Percentiles rank a stretch among this genome's conserved stretches.
Evolutionary conservation across 139 green algal species (phyloP).

Genomic region (Edaphochlamys debaryana): DNA sequence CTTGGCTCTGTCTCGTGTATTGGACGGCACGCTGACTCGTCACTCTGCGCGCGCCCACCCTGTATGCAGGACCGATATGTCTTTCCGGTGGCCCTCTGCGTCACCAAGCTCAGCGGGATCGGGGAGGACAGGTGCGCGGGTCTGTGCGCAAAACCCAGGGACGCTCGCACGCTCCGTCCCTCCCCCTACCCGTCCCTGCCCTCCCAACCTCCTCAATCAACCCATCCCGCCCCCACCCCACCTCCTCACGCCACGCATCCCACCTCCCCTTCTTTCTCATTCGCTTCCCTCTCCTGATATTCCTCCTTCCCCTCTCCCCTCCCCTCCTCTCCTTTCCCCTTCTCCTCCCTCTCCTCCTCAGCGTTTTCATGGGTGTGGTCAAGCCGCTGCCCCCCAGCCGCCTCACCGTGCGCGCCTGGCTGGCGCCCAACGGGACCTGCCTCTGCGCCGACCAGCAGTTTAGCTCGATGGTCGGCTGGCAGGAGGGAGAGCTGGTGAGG

Average conservation of each 20-base stretch:
- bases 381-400: not conserved
- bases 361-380: constrained; percentile 1
- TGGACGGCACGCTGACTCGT: too few relatives aligned
- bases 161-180: not conserved
- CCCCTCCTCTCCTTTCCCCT: not conserved
- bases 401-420: not conserved
- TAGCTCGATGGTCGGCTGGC: not conserved
- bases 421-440: not conserved
- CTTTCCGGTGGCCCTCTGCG: constrained; percentile 23
- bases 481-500: not conserved
- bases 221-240: too few relatives aligned
- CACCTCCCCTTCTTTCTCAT: too few relatives aligned
- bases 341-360: not conserved
- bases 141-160: too few relatives aligned
- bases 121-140: constrained; percentile 5
- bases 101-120: constrained; percentile 41
- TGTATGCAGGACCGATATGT: constrained; percentile 25
- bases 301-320: too few relatives aligned
- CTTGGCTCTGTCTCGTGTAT: too few relatives aligned
- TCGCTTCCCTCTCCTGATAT: too few relatives aligned
- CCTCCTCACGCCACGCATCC: too few relatives aligned
- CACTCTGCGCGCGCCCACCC: too few relatives aligned
- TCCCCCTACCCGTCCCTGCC: too few relatives aligned
- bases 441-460: not conserved
- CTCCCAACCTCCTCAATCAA: too few relatives aligned